Base-by-base conservation (phyloP, 2,329 filamentous ascomycete species). In the Pestalotiopsis sp. region DNA sequence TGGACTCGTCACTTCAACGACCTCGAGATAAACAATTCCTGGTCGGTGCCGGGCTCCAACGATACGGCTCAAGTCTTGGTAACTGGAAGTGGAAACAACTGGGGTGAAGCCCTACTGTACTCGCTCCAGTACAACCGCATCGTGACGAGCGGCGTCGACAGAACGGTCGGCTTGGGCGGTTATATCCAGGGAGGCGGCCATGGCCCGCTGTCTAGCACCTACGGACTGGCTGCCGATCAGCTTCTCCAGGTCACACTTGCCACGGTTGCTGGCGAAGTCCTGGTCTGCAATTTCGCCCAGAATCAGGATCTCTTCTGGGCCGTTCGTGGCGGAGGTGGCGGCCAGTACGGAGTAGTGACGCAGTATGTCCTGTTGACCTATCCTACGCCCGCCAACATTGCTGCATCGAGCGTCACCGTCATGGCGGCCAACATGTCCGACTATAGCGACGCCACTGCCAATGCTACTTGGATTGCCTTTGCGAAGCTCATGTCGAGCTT, bases 241-340 rank as follows among this genome's bases (percentile, higher is more conserved):
- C 82, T 86, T 0, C 80, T 92, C 0, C 81, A 86, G 71, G 87
- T 81, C 69, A 83, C 89, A 68, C 86, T 89, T 1, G 82, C 91
- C n/a, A 86, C 84, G 7, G 85, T 82, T 0, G 74, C 76, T 17
- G 87, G 89, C 3, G 69, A 81, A 17, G 73, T 84, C 23, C 71
- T 89, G 1, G 83, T 77, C 2, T 87, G 87, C 0, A 84, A 81
- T 4, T 81, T 79, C 0, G 74, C 73, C 0, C 70, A 84, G 52
- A 86, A 91, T 71, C 68, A 79, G 0, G 89, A 91, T 65, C 80
- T 92, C 1, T 91, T 88, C 79, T 92, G 89, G 89, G 90, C 89
- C 1, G 77, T 91, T 1, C 81, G 82, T 58, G 89, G 89, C 4
- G 88, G 89, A 0, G 89, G 90, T 2, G 86, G 84, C 9, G 87